Evolutionary conservation across 108 stramenopile species (phyloP).

Genomic region (Nitzschia sp.): DNA sequence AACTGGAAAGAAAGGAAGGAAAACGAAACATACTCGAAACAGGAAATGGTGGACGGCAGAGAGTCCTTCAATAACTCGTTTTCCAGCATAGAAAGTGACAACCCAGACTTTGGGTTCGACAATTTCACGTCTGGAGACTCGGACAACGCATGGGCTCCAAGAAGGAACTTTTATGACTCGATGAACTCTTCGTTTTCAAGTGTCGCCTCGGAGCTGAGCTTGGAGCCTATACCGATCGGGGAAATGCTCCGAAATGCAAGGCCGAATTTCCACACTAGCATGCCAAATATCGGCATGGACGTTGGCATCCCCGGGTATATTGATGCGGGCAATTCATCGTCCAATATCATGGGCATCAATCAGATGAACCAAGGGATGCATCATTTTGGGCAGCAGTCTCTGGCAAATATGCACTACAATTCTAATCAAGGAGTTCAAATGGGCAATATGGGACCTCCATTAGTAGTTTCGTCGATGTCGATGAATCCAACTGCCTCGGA

Average conservation of each 20-base stretch:
- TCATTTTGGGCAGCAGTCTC: slow-evolving; percentile 13
- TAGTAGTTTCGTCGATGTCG: slow-evolving; percentile 4
- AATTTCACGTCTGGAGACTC: slow-evolving; percentile 7
- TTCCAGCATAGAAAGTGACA: slow-evolving; percentile 12
- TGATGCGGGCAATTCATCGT: neutral
- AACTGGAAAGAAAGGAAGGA: slow-evolving; percentile 44
- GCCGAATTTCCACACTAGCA: slow-evolving; percentile 3
- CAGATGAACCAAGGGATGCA: slow-evolving; percentile 1
- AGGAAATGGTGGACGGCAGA: slow-evolving; percentile 3
- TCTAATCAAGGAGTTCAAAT: neutral
- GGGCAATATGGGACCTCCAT: neutral
- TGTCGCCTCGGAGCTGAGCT: slow-evolving; percentile 25
- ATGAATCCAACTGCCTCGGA: slow-evolving; percentile 3
- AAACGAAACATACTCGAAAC: slow-evolving; percentile 17
- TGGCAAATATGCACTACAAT: slow-evolving; percentile 4
- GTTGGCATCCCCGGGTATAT: slow-evolving; percentile 4
- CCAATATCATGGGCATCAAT: neutral
- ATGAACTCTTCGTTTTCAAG: slow-evolving; percentile 37
- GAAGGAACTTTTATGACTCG: slow-evolving; percentile 20
- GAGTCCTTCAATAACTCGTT: slow-evolving; percentile 5
- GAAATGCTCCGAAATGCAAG: slow-evolving; percentile 20
- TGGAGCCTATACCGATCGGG: slow-evolving; percentile 30
- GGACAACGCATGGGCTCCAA: slow-evolving; percentile 27
- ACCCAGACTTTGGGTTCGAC: slow-evolving; percentile 4
- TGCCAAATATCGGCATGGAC: slow-evolving; percentile 14